Conservation (phyloP, 306 rosid genomes). For the Dicorynia guianensis region DNA sequence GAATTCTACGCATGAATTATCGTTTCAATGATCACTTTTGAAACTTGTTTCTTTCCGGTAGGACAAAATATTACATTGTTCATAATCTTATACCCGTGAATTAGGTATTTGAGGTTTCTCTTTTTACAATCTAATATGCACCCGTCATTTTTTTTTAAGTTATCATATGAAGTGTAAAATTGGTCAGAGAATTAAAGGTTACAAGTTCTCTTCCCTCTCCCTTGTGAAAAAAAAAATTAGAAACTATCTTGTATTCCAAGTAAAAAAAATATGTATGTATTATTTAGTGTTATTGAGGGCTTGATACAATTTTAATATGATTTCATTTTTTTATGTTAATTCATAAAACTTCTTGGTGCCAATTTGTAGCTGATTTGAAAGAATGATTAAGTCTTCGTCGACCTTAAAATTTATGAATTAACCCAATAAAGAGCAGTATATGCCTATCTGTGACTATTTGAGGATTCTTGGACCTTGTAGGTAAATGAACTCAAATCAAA, state of each 20-base stretch:
- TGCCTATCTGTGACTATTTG: no score
- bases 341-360: background rate
- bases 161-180: conserved; percentile 36
- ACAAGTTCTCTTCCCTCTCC: conserved; percentile 9
- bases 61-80: conserved; percentile 50
- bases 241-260: no score
- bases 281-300: background rate
- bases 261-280: background rate
- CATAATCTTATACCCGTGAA: conserved; percentile 58
- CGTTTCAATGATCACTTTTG: conserved; percentile 46
- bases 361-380: background rate
- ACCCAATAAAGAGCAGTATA: no score
- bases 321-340: background rate
- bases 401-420: background rate
- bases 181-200: conserved; percentile 31
- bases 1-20: conserved; percentile 64
- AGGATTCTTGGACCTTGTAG: no score
- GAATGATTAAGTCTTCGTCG: background rate
- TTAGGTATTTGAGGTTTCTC: conserved; percentile 31
- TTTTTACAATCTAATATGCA: background rate
- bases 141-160: background rate
- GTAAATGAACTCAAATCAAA: no score
- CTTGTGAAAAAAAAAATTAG: no score
- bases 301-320: conserved; percentile 1
- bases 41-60: conserved; percentile 29